These are phyloP conservation scores for Puccinia hordei DNA, from an alignment of 1,284 basidiomycete genomes.

Conservation along the genomic window DNA sequence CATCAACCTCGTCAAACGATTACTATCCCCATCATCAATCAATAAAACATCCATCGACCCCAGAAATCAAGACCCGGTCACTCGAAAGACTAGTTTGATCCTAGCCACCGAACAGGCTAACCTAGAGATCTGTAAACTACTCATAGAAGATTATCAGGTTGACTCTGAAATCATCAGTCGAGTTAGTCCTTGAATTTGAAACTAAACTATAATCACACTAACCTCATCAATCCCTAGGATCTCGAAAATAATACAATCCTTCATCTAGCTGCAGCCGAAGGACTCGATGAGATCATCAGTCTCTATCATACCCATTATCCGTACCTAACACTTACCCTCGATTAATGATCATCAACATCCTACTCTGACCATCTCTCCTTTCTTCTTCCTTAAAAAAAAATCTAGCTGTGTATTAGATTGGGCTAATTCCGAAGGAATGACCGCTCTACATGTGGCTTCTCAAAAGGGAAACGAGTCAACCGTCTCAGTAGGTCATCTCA, in stretches of 20 bases:
- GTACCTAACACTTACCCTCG: not conserved
- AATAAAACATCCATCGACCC: not conserved
- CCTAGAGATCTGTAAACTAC: slow-evolving; percentile 30
- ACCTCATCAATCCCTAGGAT: slow-evolving; percentile 11
- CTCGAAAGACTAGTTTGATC: slow-evolving; percentile 36
- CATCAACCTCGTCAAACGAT: slow-evolving; percentile 18
- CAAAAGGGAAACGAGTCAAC: slow-evolving; percentile 38
- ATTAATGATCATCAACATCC: not conserved
- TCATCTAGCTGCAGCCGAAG: slow-evolving; percentile 33
- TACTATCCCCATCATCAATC: not conserved
- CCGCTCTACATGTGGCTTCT: slow-evolving; percentile 40
- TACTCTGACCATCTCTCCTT: not conserved
- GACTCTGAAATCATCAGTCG: slow-evolving; percentile 22
- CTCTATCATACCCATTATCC: slow-evolving; percentile 48
- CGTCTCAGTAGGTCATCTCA: not conserved
- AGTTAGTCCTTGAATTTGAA: too few species aligned
- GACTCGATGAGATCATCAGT: slow-evolving; percentile 28
- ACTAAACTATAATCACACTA: too few species aligned
- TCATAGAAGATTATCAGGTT: slow-evolving; percentile 38
- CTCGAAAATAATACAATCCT: slow-evolving; percentile 42
- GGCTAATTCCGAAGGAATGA: slow-evolving; percentile 45
- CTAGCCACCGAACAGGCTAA: slow-evolving; percentile 16
- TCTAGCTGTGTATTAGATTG: slow-evolving; percentile 41
- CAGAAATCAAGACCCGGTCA: slow-evolving; percentile 30
- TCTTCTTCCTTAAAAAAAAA: too few species aligned